Evolutionary conservation across 441 rosid genomes (phyloP).

Genomic region (Mallotus repandus): DNA sequence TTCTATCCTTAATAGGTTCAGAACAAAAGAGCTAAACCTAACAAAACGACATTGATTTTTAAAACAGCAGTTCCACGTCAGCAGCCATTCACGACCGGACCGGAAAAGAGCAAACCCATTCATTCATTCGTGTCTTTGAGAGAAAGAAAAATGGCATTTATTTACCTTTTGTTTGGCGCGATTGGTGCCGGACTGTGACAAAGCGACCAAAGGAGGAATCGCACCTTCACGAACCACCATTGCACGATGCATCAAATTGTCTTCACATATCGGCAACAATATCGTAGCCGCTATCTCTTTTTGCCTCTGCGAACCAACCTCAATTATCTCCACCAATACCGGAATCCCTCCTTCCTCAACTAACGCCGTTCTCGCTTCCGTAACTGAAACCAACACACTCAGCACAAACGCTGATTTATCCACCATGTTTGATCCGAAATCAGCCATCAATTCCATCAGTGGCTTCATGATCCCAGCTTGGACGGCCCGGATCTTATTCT

Average conservation of each 20-base stretch:
- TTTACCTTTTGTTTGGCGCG: constrained; percentile 83
- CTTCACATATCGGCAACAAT: constrained; percentile 67
- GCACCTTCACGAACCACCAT: constrained; percentile 94
- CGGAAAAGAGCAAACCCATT: neutral
- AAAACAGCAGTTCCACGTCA: constrained; percentile 29
- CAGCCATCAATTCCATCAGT: constrained; percentile 86
- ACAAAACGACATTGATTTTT: constrained; percentile 4
- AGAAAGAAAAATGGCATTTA: constrained; percentile 1
- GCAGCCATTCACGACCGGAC: constrained; percentile 6
- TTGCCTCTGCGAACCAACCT: constrained; percentile 81
- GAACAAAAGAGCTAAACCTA: too few species aligned
- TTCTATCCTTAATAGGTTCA: too few species aligned
- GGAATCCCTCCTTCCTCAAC: constrained; percentile 95
- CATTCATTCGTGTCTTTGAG: too few species aligned
- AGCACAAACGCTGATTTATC: constrained; percentile 83
- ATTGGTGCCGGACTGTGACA: constrained; percentile 79
- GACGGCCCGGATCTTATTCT: constrained; percentile 79
- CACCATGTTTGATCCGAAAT: constrained; percentile 90
- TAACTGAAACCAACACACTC: constrained; percentile 49
- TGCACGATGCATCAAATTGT: constrained; percentile 52
- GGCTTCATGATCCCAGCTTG: constrained; percentile 79
- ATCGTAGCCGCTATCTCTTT: constrained; percentile 74
- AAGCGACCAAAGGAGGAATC: constrained; percentile 77
- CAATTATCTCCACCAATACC: constrained; percentile 83
- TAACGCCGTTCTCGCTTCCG: constrained; percentile 67